These are phyloP conservation scores for Phialophora verrucosa DNA, from an alignment of 2,329 filamentous ascomycete genomes.

Conservation along the genomic window DNA sequence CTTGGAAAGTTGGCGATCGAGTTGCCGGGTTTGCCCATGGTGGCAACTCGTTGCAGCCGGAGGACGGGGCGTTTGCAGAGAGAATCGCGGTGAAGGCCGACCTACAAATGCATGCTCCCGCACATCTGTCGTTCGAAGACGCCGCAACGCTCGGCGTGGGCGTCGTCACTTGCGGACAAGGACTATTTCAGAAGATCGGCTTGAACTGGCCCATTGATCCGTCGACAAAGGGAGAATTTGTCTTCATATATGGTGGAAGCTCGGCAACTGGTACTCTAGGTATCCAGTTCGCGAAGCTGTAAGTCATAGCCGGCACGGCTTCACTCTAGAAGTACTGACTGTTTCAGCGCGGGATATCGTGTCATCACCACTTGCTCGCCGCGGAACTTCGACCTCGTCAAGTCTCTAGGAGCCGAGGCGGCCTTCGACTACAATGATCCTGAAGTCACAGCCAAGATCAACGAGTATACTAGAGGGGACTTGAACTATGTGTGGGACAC, in stretches of 20 bases:
- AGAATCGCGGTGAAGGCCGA: constrained; percentile 44
- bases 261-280: constrained; percentile 48
- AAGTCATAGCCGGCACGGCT: constrained; percentile 23
- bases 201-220: constrained; percentile 39
- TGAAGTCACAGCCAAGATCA: constrained; percentile 43
- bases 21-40: constrained; percentile 49
- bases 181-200: constrained; percentile 44
- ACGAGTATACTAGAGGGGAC: constrained; percentile 45
- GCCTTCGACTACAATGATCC: constrained; percentile 48
- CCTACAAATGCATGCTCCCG: constrained; percentile 43
- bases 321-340: background rate
- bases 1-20: constrained; percentile 52
- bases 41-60: constrained; percentile 40
- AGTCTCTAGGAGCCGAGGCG: constrained; percentile 45
- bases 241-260: constrained; percentile 51
- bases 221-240: constrained; percentile 37
- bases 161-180: constrained; percentile 50
- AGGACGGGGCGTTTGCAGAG: constrained; percentile 48
- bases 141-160: constrained; percentile 45
- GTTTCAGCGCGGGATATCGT: constrained; percentile 41
- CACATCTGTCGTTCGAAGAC: constrained; percentile 43
- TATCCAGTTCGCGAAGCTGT: constrained; percentile 51
- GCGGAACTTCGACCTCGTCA: constrained; percentile 45
- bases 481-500: constrained; percentile 48
- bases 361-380: constrained; percentile 47